phyloP scores from a whole-genome alignment of 768 basidiomycete species.

The Pleurotus ostreatus region DNA sequence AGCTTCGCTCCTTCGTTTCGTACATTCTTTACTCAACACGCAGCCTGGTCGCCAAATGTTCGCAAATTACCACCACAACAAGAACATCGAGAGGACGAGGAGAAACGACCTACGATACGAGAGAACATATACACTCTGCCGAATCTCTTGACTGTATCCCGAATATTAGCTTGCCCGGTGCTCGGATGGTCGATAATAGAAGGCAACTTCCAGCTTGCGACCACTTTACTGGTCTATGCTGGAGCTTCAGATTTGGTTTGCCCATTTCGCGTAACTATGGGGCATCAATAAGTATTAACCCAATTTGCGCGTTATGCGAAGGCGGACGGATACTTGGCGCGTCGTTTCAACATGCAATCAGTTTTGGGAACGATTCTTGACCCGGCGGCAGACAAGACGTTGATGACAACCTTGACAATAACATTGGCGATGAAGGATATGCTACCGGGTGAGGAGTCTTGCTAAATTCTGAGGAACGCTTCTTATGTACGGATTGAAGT shows the following conservation, averaged over 20 bases:
- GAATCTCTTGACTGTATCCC: constrained; percentile 82
- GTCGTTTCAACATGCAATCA: constrained; percentile 80
- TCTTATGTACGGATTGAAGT: constrained; percentile 41
- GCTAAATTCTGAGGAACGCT: not conserved
- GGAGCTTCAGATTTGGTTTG: constrained; percentile 90
- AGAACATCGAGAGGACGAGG: not conserved
- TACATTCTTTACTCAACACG: not conserved
- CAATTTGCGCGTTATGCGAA: constrained; percentile 26
- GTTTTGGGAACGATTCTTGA: constrained; percentile 96
- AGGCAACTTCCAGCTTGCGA: constrained; percentile 76
- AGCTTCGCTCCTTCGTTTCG: not conserved
- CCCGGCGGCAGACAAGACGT: constrained; percentile 92
- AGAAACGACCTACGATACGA: constrained; percentile 33
- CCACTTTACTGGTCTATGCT: constrained; percentile 81
- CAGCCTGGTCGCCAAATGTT: not conserved
- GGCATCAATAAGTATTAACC: not conserved
- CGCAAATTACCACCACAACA: constrained; percentile 4
- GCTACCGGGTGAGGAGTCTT: constrained; percentile 65
- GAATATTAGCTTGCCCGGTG: constrained; percentile 85
- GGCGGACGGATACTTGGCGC: constrained; percentile 90
- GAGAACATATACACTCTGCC: constrained; percentile 96
- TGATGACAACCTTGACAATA: constrained; percentile 92
- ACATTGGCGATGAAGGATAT: constrained; percentile 81
- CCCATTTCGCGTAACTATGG: constrained; percentile 9
- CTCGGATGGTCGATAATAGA: constrained; percentile 89